phyloP scores from a whole-genome alignment of 2,329 filamentous ascomycete species.

The Diaporthe aspalathi region DNA sequence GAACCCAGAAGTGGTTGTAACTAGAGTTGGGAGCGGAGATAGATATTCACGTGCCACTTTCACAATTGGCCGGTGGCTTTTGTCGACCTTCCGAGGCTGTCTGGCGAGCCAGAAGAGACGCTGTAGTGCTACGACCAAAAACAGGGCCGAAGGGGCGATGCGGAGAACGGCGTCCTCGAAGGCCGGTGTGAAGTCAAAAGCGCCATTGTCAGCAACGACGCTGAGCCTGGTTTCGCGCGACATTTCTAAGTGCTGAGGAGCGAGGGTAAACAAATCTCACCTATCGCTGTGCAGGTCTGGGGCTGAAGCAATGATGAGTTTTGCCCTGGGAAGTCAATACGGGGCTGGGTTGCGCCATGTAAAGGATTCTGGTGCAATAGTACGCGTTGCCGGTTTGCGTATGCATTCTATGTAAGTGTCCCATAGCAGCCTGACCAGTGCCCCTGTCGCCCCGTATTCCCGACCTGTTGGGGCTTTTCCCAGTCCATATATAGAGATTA shows the following conservation, averaged over 20 bases:
- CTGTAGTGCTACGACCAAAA: constrained; percentile 39
- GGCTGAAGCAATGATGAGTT: too few species aligned
- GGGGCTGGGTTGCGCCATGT: constrained; percentile 17
- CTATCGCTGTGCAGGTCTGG: too few species aligned
- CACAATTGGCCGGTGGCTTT: constrained; percentile 19
- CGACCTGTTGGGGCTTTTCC: too few species aligned
- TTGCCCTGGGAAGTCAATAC: not conserved
- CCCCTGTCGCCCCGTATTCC: too few species aligned
- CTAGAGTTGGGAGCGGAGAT: not conserved
- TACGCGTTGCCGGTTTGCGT: not conserved
- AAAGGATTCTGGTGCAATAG: constrained; percentile 22
- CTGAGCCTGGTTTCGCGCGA: constrained; percentile 7
- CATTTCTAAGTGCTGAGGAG: not conserved
- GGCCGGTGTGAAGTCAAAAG: constrained; percentile 45
- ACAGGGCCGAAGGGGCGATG: constrained; percentile 41
- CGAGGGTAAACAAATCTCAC: too few species aligned
- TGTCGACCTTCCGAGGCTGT: constrained; percentile 30
- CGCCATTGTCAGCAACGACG: constrained; percentile 11
- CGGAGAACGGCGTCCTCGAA: constrained; percentile 45
- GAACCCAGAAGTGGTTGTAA: not conserved
- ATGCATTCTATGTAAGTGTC: too few species aligned
- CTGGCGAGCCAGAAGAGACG: constrained; percentile 34
- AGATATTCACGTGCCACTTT: constrained; percentile 33
- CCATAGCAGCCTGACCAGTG: too few species aligned
- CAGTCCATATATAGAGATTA: too few species aligned